phyloP scores from a whole-genome alignment of 2,329 filamentous ascomycete species.

The Thermoascus crustaceus region DNA sequence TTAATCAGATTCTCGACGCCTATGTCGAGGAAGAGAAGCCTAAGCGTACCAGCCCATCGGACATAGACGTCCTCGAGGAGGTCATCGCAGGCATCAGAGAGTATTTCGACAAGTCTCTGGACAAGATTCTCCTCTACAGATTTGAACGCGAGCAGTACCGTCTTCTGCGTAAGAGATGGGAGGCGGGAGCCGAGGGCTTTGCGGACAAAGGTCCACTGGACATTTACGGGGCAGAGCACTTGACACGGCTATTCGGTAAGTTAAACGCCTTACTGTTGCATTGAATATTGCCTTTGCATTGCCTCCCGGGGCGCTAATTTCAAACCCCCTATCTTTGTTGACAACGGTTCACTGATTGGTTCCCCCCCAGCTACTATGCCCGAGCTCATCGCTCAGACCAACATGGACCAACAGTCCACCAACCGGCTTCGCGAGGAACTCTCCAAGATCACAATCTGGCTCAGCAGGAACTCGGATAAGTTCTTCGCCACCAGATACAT shows the following conservation, averaged over 20 bases:
- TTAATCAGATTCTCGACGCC: constrained; percentile 68
- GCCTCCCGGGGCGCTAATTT: constrained; percentile 1
- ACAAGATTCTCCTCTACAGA: constrained; percentile 83
- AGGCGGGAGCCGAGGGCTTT: constrained; percentile 52
- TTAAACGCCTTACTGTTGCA: constrained; percentile 9
- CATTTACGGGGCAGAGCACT: constrained; percentile 86
- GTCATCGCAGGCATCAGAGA: constrained; percentile 77
- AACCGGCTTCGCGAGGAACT: constrained; percentile 83
- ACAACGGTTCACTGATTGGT: neutral
- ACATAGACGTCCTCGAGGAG: constrained; percentile 82
- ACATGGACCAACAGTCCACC: constrained; percentile 91
- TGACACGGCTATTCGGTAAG: constrained; percentile 80
- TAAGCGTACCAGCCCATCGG: constrained; percentile 56
- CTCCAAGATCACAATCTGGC: constrained; percentile 75
- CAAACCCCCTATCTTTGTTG: neutral
- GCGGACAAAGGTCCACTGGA: constrained; percentile 66
- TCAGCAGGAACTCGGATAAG: constrained; percentile 63
- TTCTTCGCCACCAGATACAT: constrained; percentile 57
- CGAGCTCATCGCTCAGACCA: constrained; percentile 91
- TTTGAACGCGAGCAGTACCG: constrained; percentile 88
- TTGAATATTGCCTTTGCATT: constrained; percentile 8
- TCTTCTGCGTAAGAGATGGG: constrained; percentile 64
- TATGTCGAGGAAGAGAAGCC: constrained; percentile 65
- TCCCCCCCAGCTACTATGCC: constrained; percentile 74
- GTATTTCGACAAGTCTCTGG: constrained; percentile 88